These are phyloP conservation scores for Neopestalotiopsis sp. DNA, from an alignment of 2,329 filamentous ascomycete species.

Conservation along the genomic window DNA sequence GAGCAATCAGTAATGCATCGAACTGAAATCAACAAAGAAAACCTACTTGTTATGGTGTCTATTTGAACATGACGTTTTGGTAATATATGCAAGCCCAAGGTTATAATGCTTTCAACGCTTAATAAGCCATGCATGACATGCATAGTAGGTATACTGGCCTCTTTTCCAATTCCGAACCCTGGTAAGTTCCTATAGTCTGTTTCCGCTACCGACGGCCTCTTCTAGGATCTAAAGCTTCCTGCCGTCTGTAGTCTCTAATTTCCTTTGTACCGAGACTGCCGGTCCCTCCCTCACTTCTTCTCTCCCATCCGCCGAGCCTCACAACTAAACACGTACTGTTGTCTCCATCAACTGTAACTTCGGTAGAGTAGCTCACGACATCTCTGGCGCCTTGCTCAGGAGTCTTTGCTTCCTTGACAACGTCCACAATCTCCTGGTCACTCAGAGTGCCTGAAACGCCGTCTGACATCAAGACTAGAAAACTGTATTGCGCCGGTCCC, in stretches of 20 bases:
- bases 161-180: not conserved
- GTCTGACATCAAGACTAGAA: conserved; percentile 87
- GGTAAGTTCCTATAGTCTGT: not conserved
- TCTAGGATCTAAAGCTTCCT: conserved; percentile 83
- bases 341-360: conserved; percentile 73
- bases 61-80: too few relatives aligned
- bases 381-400: conserved; percentile 83
- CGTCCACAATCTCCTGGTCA: conserved; percentile 95
- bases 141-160: not conserved
- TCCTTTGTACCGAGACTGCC: conserved; percentile 93
- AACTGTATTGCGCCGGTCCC: conserved; percentile 82
- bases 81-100: not conserved
- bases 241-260: conserved; percentile 80
- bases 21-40: too few relatives aligned
- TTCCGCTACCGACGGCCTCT: conserved; percentile 58
- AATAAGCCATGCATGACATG: not conserved
- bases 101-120: not conserved
- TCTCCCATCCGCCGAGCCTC: conserved; percentile 71
- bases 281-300: conserved; percentile 79
- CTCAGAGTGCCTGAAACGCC: conserved; percentile 84
- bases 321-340: conserved; percentile 74
- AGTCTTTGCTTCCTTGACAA: conserved; percentile 91
- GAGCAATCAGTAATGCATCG: too few relatives aligned
- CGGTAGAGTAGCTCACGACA: conserved; percentile 86
- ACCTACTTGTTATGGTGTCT: too few relatives aligned